Evolutionary conservation across 2,329 filamentous ascomycete species (phyloP).

Genomic region (Trichoderma atroviride): DNA sequence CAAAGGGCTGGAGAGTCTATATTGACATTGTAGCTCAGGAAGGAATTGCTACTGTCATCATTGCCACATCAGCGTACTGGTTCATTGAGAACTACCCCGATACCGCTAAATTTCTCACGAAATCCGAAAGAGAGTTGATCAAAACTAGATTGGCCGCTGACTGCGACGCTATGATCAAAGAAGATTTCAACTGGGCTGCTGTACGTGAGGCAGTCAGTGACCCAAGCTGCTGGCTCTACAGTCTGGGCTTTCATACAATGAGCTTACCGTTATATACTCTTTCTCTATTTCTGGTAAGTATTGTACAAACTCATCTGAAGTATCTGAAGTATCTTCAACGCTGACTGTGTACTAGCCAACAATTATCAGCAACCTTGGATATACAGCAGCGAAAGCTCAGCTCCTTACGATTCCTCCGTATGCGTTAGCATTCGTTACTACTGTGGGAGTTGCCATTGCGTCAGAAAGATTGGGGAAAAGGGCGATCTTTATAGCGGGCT

Average conservation of each 20-base stretch:
- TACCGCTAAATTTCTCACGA: conserved; percentile 59
- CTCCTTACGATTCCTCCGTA: conserved; percentile 67
- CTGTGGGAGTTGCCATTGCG: conserved; percentile 59
- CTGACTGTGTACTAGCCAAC: conserved; percentile 41
- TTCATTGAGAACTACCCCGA: conserved; percentile 69
- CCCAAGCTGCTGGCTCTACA: conserved; percentile 73
- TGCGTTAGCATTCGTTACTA: conserved; percentile 63
- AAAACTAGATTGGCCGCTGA: conserved; percentile 66
- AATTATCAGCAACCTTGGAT: conserved; percentile 58
- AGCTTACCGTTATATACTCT: conserved; percentile 63
- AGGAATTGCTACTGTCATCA: conserved; percentile 57
- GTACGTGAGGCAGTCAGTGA: conserved; percentile 67
- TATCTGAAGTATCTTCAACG: conserved; percentile 37
- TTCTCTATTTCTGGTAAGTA: conserved; percentile 51
- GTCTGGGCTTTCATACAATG: conserved; percentile 71
- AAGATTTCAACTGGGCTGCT: conserved; percentile 68
- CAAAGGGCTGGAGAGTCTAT: too few species aligned
- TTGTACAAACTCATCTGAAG: too few species aligned
- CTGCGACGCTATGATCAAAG: conserved; percentile 68
- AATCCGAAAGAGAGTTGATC: conserved; percentile 59
- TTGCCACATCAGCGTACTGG: conserved; percentile 54
- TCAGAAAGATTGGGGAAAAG: conserved; percentile 61
- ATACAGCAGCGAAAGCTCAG: conserved; percentile 55
- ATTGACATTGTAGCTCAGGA: conserved; percentile 42
- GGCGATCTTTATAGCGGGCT: conserved; percentile 65